Conservation (phyloP, 306 rosid genomes). For the Medicago truncatula region MtrunA17r5.0-ANR NC_053042.1:47135001-47135500, state of each 20-base stretch:
- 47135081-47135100: constrained; percentile 4
- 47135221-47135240: constrained; percentile 24
- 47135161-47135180: neutral
- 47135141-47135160: constrained; percentile 1
- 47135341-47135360: constrained; percentile 18
- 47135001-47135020: constrained; percentile 14
- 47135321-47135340: neutral
- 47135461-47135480: constrained; percentile 22
- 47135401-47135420: constrained; percentile 12
- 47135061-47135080: constrained; percentile 10
- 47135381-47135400: constrained; percentile 7
- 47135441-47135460: constrained; percentile 3
- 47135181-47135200: neutral
- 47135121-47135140: neutral
- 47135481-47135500: constrained; percentile 17
- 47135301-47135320: constrained; percentile 6
- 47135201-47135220: neutral
- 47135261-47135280: neutral
- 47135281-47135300: constrained; percentile 24
- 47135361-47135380: constrained; percentile 6
- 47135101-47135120: neutral
- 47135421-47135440: constrained; percentile 6
- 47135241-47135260: constrained; percentile 6
- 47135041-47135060: constrained; percentile 7
- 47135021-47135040: neutral